Conservation (phyloP, 192 early-diverging fungal species). For the Entomortierella lignicola region DNA sequence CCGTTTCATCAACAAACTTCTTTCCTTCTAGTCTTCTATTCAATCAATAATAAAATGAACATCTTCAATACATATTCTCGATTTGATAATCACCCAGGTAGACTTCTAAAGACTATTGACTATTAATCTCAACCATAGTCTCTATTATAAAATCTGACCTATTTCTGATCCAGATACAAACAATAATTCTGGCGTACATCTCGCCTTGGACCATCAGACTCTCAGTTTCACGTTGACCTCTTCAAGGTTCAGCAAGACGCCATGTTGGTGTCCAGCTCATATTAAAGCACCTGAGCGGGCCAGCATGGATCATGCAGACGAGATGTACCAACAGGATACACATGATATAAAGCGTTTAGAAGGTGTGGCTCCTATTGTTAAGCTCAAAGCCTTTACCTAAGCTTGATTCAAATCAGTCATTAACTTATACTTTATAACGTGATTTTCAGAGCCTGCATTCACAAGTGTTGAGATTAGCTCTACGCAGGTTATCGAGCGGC, state of each 20-base stretch:
- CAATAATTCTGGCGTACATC: neutral
- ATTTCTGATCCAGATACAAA: too few species aligned
- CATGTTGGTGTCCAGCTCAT: neutral
- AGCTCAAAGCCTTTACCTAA: neutral
- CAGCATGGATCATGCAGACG: neutral
- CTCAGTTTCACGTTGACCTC: neutral
- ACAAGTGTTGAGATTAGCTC: slow-evolving; percentile 12
- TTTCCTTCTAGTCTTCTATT: too few species aligned
- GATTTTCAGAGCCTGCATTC: slow-evolving; percentile 2
- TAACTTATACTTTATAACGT: neutral
- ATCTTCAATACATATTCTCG: too few species aligned
- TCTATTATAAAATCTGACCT: too few species aligned
- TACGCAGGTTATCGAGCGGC: slow-evolving; percentile 5
- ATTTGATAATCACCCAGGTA: too few species aligned
- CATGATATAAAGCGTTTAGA: neutral
- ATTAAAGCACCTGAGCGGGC: too few species aligned
- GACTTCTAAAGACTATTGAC: too few species aligned
- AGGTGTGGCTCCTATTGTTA: neutral
- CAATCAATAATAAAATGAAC: too few species aligned
- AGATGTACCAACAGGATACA: neutral
- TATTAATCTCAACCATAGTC: too few species aligned
- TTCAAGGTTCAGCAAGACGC: neutral
- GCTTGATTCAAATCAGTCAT: neutral
- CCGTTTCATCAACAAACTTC: too few species aligned
- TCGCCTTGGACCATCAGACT: neutral